Conservation (phyloP, 2,329 filamentous ascomycete species). For the Paecilomyces formosus region DNA sequence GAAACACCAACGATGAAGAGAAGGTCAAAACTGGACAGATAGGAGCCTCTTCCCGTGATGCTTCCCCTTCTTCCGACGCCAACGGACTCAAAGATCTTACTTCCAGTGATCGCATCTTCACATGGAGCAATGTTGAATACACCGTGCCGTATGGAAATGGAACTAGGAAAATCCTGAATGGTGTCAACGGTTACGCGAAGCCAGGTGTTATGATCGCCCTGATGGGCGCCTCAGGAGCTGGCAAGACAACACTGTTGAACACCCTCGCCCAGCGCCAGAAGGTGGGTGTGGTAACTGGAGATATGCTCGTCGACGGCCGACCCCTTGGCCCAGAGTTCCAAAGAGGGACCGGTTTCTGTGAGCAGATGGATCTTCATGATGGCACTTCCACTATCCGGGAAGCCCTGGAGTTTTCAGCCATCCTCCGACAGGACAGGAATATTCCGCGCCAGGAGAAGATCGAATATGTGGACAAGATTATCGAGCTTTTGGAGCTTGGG, state of each 20-base stretch:
- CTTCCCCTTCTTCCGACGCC: slow-evolving; percentile 16
- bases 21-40: slow-evolving; percentile 32
- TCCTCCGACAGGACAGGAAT: slow-evolving; percentile 53
- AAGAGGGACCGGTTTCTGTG: slow-evolving; percentile 62
- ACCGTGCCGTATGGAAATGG: slow-evolving; percentile 62
- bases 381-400: slow-evolving; percentile 60
- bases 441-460: slow-evolving; percentile 55
- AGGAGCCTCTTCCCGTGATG: slow-evolving; percentile 20
- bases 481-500: slow-evolving; percentile 57
- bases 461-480: slow-evolving; percentile 59
- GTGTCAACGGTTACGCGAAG: slow-evolving; percentile 69
- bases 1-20: slow-evolving; percentile 50
- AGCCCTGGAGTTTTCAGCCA: slow-evolving; percentile 61
- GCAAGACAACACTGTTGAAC: slow-evolving; percentile 77
- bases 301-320: slow-evolving; percentile 65
- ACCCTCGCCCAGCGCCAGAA: slow-evolving; percentile 67
- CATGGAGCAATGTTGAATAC: slow-evolving; percentile 64
- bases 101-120: slow-evolving; percentile 59
- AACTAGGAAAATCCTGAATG: slow-evolving; percentile 56
- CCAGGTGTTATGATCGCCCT: slow-evolving; percentile 73
- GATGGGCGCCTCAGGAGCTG: slow-evolving; percentile 74
- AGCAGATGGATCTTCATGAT: slow-evolving; percentile 67
- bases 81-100: slow-evolving; percentile 37
- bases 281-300: slow-evolving; percentile 56
- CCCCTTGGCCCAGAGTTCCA: slow-evolving; percentile 57